A percentile compares a stretch with the other conserved stretches of the same genome.
These are phyloP conservation scores for Pseudopyrenochaeta lycopersici DNA, from an alignment of 2,329 filamentous ascomycete genomes.

Conservation along the genomic window DNA sequence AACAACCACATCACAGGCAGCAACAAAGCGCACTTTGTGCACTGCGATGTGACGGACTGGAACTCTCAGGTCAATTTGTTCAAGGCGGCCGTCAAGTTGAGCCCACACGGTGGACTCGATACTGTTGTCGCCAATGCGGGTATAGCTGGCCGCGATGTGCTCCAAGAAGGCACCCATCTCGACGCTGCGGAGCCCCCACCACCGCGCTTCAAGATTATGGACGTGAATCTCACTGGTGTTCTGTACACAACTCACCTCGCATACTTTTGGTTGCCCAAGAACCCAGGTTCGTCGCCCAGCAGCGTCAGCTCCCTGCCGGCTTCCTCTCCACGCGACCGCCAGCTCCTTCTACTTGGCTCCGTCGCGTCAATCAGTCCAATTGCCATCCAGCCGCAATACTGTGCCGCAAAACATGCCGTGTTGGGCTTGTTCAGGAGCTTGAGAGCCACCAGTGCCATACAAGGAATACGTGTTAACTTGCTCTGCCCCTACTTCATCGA, in stretches of 20 bases:
- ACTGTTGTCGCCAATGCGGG: slow-evolving; percentile 74
- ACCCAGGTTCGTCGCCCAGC: slow-evolving; percentile 54
- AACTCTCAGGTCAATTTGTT: slow-evolving; percentile 71
- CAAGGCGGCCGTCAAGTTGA: slow-evolving; percentile 64
- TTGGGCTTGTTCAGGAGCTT: slow-evolving; percentile 71
- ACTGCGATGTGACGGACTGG: slow-evolving; percentile 73
- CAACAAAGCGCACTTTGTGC: slow-evolving; percentile 63
- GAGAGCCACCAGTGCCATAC: slow-evolving; percentile 57
- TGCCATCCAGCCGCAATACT: slow-evolving; percentile 61
- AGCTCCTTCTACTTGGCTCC: slow-evolving; percentile 70
- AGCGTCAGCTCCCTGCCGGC: slow-evolving; percentile 41
- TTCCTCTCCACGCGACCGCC: slow-evolving; percentile 59
- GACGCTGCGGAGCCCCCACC: slow-evolving; percentile 57
- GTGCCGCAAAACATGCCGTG: slow-evolving; percentile 71
- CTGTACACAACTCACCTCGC: slow-evolving; percentile 73
- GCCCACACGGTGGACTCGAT: slow-evolving; percentile 66
- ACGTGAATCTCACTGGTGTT: slow-evolving; percentile 71
- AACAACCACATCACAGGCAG: slow-evolving; percentile 52
- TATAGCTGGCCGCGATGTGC: slow-evolving; percentile 57
- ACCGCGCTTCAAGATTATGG: slow-evolving; percentile 64
- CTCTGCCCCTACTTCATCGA: slow-evolving; percentile 74
- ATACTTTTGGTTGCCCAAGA: slow-evolving; percentile 65
- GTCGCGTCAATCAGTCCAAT: slow-evolving; percentile 63
- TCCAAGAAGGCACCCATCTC: slow-evolving; percentile 60
- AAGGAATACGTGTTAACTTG: slow-evolving; percentile 70